Percentiles rank a stretch among this genome's conserved stretches.
These are phyloP conservation scores for Orobanche coerulescens DNA, from an alignment of 257 asterid genomes.

Conservation along the genomic window DNA sequence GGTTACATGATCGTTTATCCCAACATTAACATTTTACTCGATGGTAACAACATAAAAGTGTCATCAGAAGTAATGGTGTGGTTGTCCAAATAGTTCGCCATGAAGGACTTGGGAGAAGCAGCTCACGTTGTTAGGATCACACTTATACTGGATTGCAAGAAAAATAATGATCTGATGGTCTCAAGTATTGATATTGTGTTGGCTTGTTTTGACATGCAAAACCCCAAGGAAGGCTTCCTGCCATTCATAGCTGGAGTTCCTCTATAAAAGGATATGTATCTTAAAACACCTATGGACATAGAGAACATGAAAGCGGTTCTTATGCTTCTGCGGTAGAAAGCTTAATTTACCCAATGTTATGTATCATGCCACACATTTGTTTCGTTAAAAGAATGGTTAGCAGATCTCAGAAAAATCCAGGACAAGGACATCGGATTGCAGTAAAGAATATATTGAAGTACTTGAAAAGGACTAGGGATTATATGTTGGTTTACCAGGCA, in stretches of 20 bases:
- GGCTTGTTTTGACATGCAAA: neutral
- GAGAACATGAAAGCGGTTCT: neutral
- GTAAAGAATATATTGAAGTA: neutral
- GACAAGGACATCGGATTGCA: neutral
- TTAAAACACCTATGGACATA: neutral
- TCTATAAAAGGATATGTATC: neutral
- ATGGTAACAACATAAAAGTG: neutral
- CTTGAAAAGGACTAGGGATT: neutral
- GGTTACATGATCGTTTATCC: too few relatives aligned
- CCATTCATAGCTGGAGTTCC: neutral
- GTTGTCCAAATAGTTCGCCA: neutral
- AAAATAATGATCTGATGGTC: neutral
- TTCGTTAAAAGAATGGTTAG: neutral
- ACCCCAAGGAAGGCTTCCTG: neutral
- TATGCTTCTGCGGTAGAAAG: neutral
- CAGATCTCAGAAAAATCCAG: neutral
- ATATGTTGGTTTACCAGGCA: neutral
- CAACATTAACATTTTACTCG: neutral
- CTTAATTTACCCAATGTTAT: neutral
- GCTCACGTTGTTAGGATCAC: neutral
- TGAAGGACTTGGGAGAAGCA: neutral
- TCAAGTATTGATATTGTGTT: neutral
- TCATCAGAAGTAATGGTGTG: neutral
- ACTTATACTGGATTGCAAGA: neutral
- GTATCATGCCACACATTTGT: neutral